These are phyloP conservation scores for Nemania sp. DNA, from an alignment of 2,329 filamentous ascomycete genomes.

Conservation along the genomic window DNA sequence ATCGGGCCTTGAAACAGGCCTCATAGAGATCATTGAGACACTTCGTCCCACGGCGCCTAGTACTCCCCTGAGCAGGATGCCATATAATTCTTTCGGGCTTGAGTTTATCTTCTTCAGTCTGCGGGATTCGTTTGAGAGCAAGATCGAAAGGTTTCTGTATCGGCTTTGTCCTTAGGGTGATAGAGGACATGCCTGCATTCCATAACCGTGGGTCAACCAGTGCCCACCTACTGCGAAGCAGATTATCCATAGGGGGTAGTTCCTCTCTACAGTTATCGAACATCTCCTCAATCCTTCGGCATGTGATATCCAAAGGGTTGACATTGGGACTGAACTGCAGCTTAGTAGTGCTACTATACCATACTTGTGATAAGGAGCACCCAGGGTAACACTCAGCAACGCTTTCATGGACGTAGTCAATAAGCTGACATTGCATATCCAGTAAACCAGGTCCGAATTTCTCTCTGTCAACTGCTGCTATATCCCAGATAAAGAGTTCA, in stretches of 20 bases:
- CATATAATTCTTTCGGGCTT: conserved; percentile 57
- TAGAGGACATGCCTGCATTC: conserved; percentile 33
- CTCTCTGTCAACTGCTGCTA: conserved; percentile 47
- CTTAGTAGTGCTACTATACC: conserved; percentile 53
- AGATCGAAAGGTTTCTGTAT: conserved; percentile 17
- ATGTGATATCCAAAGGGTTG: conserved; percentile 58
- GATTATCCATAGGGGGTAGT: conserved; percentile 52
- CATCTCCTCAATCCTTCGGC: conserved; percentile 54
- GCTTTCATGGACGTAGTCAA: conserved; percentile 54
- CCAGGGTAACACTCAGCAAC: conserved; percentile 49
- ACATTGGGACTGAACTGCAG: conserved; percentile 49
- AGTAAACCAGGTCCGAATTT: conserved; percentile 49
- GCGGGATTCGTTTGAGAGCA: conserved; percentile 35
- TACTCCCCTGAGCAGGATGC: conserved; percentile 57
- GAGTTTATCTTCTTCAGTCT: conserved; percentile 42
- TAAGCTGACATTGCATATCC: conserved; percentile 59
- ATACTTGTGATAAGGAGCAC: conserved; percentile 57
- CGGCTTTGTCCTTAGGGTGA: conserved; percentile 6
- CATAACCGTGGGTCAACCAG: conserved; percentile 46
- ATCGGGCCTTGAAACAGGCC: conserved; percentile 48
- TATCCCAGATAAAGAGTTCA: conserved; percentile 69
- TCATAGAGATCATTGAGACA: conserved; percentile 62
- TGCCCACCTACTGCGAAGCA: conserved; percentile 54
- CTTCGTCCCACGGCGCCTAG: conserved; percentile 41
- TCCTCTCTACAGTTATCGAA: conserved; percentile 49